Conservation (phyloP, 192 early-diverging fungal species). For the Rhizophagus prolifer region DNA sequence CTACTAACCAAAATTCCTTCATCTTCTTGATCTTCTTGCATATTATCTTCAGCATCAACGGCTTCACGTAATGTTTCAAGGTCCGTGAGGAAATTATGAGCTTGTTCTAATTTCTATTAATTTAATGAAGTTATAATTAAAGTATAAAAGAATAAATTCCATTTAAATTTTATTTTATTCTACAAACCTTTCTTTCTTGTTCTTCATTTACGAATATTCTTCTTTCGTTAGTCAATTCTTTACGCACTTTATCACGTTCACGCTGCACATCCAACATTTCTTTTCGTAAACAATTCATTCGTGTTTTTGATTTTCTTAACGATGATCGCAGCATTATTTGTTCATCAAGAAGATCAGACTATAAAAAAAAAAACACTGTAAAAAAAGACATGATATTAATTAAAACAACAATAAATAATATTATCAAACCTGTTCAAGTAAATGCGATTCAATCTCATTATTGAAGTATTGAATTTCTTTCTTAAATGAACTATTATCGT, state of each 20-base stretch:
- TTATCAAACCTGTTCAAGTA: background rate
- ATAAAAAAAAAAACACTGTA: background rate
- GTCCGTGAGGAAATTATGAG: slow-evolving; percentile 24
- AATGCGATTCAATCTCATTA: background rate
- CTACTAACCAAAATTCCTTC: background rate
- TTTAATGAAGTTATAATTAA: background rate
- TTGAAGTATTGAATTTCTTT: background rate
- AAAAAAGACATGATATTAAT: background rate
- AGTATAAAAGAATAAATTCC: background rate
- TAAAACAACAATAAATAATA: background rate
- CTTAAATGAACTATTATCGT: background rate
- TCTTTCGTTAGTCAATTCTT: slow-evolving; percentile 2
- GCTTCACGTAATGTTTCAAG: slow-evolving; percentile 21
- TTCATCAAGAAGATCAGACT: slow-evolving; percentile 21
- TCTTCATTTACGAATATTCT: background rate
- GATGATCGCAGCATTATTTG: slow-evolving; percentile 5
- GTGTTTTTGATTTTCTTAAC: background rate
- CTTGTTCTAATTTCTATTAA: slow-evolving; percentile 25
- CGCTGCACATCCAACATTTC: slow-evolving; percentile 4
- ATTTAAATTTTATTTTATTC: background rate
- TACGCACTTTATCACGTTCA: slow-evolving; percentile 6
- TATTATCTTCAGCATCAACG: background rate
- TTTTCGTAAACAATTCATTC: slow-evolving; percentile 1
- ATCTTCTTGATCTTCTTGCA: background rate
- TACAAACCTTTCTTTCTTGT: slow-evolving; percentile 27